Evolutionary conservation across 2,329 filamentous ascomycete species (phyloP).

Genomic region (Penicillium aurantiogriseum): DNA sequence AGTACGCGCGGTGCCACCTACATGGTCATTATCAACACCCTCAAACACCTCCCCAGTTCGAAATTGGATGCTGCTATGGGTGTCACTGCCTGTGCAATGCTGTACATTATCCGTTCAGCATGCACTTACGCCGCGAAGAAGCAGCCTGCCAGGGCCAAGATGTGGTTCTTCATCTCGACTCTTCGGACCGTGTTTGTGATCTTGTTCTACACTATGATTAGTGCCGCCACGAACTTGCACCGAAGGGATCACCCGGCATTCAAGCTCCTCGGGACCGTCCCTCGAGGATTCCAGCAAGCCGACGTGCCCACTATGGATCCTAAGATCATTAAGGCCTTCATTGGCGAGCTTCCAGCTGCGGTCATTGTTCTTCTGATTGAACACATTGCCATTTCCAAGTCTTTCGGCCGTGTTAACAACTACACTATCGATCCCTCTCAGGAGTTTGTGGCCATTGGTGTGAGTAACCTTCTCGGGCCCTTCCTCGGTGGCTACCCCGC

Average conservation of each 20-base stretch:
- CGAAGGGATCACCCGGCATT: conserved; percentile 65
- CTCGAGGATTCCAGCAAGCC: conserved; percentile 80
- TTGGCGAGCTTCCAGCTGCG: conserved; percentile 72
- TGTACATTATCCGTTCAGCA: conserved; percentile 70
- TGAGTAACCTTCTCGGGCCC: conserved; percentile 84
- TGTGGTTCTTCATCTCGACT: conserved; percentile 88
- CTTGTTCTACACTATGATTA: conserved; percentile 85
- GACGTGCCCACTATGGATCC: conserved; percentile 67
- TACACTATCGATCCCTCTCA: conserved; percentile 95
- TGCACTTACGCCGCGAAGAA: conserved; percentile 68
- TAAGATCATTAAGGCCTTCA: conserved; percentile 66
- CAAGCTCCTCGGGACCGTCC: conserved; percentile 71
- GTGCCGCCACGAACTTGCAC: conserved; percentile 76
- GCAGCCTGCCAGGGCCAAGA: conserved; percentile 66
- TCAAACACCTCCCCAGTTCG: conserved; percentile 67
- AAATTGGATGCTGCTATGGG: conserved; percentile 84
- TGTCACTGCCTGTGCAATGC: conserved; percentile 71
- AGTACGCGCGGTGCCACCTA: conserved; percentile 78
- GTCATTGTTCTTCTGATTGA: conserved; percentile 96
- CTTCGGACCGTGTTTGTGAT: conserved; percentile 90
- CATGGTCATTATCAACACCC: conserved; percentile 74
- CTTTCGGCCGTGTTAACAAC: conserved; percentile 92
- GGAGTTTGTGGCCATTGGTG: conserved; percentile 90
- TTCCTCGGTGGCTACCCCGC: conserved; percentile 90
- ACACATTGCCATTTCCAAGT: conserved; percentile 96